phyloP scores from a whole-genome alignment of 2,329 filamentous ascomycete species.

The Fusarium udum region DNA sequence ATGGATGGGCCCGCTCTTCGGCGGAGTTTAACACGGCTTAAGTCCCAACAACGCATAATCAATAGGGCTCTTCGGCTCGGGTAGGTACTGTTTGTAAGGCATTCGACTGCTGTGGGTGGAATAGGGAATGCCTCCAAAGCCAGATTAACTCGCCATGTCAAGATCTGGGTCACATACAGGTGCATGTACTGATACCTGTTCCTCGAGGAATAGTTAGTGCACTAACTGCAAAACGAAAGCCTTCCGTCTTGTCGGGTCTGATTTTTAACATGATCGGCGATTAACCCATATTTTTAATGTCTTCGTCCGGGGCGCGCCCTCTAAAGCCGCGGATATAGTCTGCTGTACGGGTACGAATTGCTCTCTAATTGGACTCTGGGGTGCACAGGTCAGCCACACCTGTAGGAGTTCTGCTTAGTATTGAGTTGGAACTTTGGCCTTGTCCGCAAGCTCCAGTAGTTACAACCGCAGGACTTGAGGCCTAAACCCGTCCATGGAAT shows the following conservation, averaged over 20 bases:
- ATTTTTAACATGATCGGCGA: slow-evolving; percentile 30
- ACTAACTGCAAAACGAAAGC: slow-evolving; percentile 18
- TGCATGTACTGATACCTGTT: neutral
- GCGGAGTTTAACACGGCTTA: slow-evolving; percentile 40
- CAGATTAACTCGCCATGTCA: neutral
- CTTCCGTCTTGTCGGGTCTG: slow-evolving; percentile 25
- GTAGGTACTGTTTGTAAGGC: neutral
- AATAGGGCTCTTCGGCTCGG: neutral
- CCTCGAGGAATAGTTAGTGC: neutral
- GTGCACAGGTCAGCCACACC: slow-evolving; percentile 5
- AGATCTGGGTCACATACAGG: slow-evolving; percentile 1
- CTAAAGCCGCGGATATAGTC: slow-evolving; percentile 34
- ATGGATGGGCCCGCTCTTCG: slow-evolving; percentile 22
- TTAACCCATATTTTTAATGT: slow-evolving; percentile 26
- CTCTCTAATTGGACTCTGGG: slow-evolving; percentile 18
- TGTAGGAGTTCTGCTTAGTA: slow-evolving; percentile 7
- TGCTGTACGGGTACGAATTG: neutral
- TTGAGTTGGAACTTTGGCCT: slow-evolving; percentile 2
- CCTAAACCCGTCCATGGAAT: neutral
- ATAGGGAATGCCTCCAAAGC: neutral
- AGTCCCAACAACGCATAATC: slow-evolving; percentile 32
- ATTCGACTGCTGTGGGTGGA: neutral
- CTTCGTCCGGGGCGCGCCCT: slow-evolving; percentile 30
- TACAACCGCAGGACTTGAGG: neutral
- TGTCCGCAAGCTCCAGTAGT: neutral